Base-by-base conservation (phyloP, 805 yeast genomes). In the Tetrapisispora iriomotensis region DNA sequence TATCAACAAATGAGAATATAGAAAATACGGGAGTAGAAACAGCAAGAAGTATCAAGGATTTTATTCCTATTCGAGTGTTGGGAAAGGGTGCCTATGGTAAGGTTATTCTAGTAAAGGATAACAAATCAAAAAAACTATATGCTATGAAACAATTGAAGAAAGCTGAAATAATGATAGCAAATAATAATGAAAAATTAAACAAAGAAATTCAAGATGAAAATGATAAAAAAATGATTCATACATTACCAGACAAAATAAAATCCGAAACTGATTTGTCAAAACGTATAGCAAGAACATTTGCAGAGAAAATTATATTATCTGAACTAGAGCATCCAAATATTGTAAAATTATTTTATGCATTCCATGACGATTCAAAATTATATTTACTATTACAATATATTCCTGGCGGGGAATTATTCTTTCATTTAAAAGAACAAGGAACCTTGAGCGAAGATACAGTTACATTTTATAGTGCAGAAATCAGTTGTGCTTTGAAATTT, bases 21-120 rank as follows among this genome's bases (percentile, higher is more conserved):
- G 10, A 29, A 33, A 25, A 30, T 36, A 15, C 33, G 32, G 12
- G 22, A 6, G 12, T 10, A 14, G 26, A 40, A 15, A n/a, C 41
- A 28, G 9, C 42, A 8, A 49, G 61, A 13, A 53, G 49, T 21
- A 54, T 68, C 5, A 36, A 50, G 5, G 94, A 86, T 53, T 86
- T 87, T 51, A 77, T 72, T 48, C 82, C 83, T 2, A 60, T 87
- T 6, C 80, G 75, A 47, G 92, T 85, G 0, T 65, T 86, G 6
- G 96, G 96, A 0, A 73, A 78, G 37, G 96, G 96, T 3, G 86
- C 95, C 2, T 86, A 82, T 49, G 95, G 96, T 3, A 85, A 83
- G 54, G 96, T 86, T 3, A 62, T 83, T 8, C 62, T 86, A 18
- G 95, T 86, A 1, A 74, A 76, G 36, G 87, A 86, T 53, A 66